Base-by-base conservation (phyloP, 2,329 filamentous ascomycete species). In the Akanthomyces muscarius region DNA sequence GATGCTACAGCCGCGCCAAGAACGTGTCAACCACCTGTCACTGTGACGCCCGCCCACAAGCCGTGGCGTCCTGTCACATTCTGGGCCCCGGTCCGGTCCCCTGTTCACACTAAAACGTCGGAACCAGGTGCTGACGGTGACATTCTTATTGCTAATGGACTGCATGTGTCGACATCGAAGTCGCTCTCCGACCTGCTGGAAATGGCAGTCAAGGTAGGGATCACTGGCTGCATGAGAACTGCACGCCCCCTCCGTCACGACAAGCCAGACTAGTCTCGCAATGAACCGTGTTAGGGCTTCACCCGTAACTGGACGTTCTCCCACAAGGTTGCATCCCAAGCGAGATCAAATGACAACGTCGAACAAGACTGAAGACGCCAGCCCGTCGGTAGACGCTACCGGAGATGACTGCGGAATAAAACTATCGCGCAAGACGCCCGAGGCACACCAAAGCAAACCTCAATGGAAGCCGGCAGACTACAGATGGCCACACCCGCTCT, bases 341-440 rank as follows among this genome's bases (percentile, higher is more conserved):
- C n/a, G 41, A 48, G 28, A 58, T 63, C 33, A 52, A 58, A 10
- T 51, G 53, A 45, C 53, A 36, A 53, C 36, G 61, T 44, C 53
- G 42, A 57, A 58, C 44, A 58, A 38, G 41, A 21, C 38, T 42
- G 21, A 41, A 5, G 52, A 8, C 30, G 14, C 25, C 48, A 25
- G 47, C 38, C 45, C 18, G 45, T 59, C 50, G 25, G 41, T 47
- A 42, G 44, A n/a, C 60, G 52, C 60, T 62, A 62, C 60, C 60
- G 60, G 60, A 62, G 60, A 62, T 56, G 60, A 62, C 42, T 61
- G 16, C 48, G 44, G 48, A 33, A 52, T 52, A 21, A 23, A 30
- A 45, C 13, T 18, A 44, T 44, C n/a, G 38, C 18, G 14, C 33
- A 36, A 59, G n/a, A 30, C 16, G 44, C 33, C 30, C 23, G 48